These are phyloP conservation scores for Penicillium sp. DNA, from an alignment of 2,329 filamentous ascomycete genomes.

Conservation along the genomic window DNA sequence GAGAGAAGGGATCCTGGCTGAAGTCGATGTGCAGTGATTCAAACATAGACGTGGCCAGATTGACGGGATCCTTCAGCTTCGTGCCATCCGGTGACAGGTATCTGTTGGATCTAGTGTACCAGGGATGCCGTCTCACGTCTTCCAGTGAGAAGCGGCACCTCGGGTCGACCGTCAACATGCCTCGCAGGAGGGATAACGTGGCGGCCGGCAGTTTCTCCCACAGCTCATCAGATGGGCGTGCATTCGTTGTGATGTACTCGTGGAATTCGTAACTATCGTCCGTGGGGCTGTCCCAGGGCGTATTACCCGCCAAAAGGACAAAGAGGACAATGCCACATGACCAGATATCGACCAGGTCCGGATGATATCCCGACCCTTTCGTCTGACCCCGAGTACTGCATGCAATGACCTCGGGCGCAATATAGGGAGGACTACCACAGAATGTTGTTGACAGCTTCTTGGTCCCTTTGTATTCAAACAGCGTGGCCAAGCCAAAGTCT, in stretches of 20 bases:
- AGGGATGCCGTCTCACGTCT: constrained; percentile 83
- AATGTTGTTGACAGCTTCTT: constrained; percentile 79
- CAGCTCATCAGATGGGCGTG: constrained; percentile 75
- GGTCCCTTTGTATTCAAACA: constrained; percentile 84
- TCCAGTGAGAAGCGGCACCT: constrained; percentile 73
- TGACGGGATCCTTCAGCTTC: constrained; percentile 68
- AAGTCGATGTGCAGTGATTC: constrained; percentile 88
- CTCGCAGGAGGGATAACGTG: constrained; percentile 74
- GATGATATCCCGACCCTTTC: constrained; percentile 45
- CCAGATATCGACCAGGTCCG: constrained; percentile 89
- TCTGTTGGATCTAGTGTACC: constrained; percentile 80
- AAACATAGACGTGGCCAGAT: constrained; percentile 90
- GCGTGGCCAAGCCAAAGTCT: constrained; percentile 90
- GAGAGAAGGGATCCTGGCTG: constrained; percentile 57
- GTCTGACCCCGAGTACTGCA: constrained; percentile 48
- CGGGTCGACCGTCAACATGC: constrained; percentile 83
- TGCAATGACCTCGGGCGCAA: constrained; percentile 79
- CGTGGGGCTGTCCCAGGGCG: constrained; percentile 93
- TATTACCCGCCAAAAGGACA: constrained; percentile 90
- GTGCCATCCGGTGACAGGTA: constrained; percentile 66
- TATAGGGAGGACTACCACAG: constrained; percentile 94
- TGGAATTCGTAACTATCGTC: constrained; percentile 80
- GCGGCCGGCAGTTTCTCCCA: constrained; percentile 73
- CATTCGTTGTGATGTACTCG: constrained; percentile 74
- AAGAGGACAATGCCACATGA: constrained; percentile 98